Conservation (phyloP, 2,329 filamentous ascomycete species). For the Sphaerostilbella broomeana region DNA sequence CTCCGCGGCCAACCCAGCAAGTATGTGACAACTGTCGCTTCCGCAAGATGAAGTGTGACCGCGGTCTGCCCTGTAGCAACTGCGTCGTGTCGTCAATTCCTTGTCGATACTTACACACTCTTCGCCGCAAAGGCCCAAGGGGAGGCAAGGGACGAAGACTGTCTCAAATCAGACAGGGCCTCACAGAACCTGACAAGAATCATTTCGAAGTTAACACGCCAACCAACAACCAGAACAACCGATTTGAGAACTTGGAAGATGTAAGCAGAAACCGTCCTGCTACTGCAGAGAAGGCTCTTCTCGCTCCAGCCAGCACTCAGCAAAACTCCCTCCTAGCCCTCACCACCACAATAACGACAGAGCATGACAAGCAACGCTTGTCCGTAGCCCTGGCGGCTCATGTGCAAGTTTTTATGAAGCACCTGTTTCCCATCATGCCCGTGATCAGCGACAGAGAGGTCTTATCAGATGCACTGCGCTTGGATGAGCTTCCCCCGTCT, state of each 20-base stretch:
- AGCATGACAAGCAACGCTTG: constrained; percentile 17
- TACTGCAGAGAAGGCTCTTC: no score
- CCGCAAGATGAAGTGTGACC: constrained; percentile 30
- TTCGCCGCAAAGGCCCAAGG: constrained; percentile 24
- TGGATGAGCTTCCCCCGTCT: constrained; percentile 21
- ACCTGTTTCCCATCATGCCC: constrained; percentile 29
- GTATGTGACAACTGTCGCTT: constrained; percentile 27
- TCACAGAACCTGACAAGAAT: constrained; percentile 9
- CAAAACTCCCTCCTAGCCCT: constrained; percentile 2
- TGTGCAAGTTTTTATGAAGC: constrained; percentile 24
- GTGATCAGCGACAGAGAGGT: constrained; percentile 24
- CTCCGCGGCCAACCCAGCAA: constrained; percentile 14
- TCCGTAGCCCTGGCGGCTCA: constrained; percentile 21
- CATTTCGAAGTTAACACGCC: constrained; percentile 20
- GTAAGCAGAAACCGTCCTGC: constrained; percentile 1
- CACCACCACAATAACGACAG: neutral
- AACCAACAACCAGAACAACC: constrained; percentile 9
- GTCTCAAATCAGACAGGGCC: constrained; percentile 23
- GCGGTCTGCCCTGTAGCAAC: constrained; percentile 24
- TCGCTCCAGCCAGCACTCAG: neutral
- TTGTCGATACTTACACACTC: constrained; percentile 26
- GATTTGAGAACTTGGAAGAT: constrained; percentile 1
- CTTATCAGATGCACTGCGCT: constrained; percentile 19
- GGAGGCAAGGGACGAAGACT: constrained; percentile 24
- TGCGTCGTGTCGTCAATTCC: constrained; percentile 22